phyloP scores from a whole-genome alignment of 1,139 yeast species.

The Hansenula lynferdii region DNA sequence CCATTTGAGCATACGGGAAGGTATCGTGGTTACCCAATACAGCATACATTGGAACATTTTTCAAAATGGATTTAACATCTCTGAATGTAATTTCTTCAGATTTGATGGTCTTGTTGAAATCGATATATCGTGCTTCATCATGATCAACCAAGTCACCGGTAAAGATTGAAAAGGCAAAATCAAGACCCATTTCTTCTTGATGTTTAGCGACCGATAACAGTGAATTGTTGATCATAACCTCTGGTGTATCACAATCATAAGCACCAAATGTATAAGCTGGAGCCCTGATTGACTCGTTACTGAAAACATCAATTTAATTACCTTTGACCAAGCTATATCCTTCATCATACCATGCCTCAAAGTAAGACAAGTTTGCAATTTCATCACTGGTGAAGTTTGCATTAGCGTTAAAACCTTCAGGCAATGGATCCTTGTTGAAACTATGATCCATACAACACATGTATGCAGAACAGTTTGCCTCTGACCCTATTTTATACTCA shows the following conservation, averaged over 20 bases:
- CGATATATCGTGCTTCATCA: slow-evolving; percentile 40
- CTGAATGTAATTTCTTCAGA: slow-evolving; percentile 49
- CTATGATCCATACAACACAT: slow-evolving; percentile 46
- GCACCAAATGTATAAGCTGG: slow-evolving; percentile 60
- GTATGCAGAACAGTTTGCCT: slow-evolving; percentile 50
- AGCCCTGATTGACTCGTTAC: slow-evolving; percentile 32
- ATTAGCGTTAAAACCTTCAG: slow-evolving; percentile 6
- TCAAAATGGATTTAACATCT: slow-evolving; percentile 50
- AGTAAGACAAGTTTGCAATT: slow-evolving; percentile 29
- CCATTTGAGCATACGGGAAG: slow-evolving; percentile 69
- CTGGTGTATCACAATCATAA: not conserved
- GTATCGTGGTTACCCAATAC: slow-evolving; percentile 71
- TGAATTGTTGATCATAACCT: slow-evolving; percentile 15
- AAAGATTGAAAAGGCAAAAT: slow-evolving; percentile 58
- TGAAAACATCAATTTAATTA: slow-evolving; percentile 23
- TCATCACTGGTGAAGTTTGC: slow-evolving; percentile 3
- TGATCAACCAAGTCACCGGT: slow-evolving; percentile 72
- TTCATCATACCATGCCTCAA: slow-evolving; percentile 33
- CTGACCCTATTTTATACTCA: slow-evolving; percentile 52
- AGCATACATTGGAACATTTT: slow-evolving; percentile 53
- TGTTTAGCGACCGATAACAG: slow-evolving; percentile 9
- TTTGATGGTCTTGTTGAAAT: slow-evolving; percentile 41
- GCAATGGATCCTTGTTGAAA: slow-evolving; percentile 28
- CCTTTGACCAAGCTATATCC: slow-evolving; percentile 37
- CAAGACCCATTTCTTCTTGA: slow-evolving; percentile 24